Evolutionary conservation across 495 filamentous ascomycete genomes (phyloP).

Genomic region (Aspergillus campestris): DNA sequence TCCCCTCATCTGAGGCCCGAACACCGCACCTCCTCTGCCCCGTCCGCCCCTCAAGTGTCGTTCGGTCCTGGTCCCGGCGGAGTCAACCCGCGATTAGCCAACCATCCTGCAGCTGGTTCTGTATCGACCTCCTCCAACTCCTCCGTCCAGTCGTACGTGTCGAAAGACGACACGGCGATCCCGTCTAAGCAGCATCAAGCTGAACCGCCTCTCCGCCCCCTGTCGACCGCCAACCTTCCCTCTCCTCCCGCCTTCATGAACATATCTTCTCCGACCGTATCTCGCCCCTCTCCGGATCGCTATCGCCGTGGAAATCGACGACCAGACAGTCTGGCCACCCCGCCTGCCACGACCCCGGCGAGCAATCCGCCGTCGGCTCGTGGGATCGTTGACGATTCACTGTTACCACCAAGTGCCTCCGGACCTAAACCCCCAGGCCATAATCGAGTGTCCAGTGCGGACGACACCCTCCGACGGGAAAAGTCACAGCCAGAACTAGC

Average conservation of each 20-base stretch:
- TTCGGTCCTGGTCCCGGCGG: conserved; percentile 34
- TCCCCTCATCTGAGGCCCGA: conserved; percentile 57
- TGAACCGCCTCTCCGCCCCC: conserved; percentile 38
- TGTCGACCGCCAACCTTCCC: conserved; percentile 45
- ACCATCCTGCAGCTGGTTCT: conserved; percentile 55
- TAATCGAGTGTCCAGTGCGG: conserved; percentile 41
- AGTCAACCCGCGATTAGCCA: conserved; percentile 36
- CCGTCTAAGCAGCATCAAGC: conserved; percentile 30
- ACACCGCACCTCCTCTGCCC: conserved; percentile 57
- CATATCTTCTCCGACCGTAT: conserved; percentile 37
- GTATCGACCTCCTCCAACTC: conserved; percentile 47
- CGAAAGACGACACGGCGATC: conserved; percentile 42
- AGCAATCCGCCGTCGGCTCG: conserved; percentile 6
- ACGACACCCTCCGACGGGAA: conserved; percentile 41
- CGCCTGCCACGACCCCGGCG: conserved; percentile 34
- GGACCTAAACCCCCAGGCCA: conserved; percentile 14
- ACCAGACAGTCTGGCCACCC: conserved; percentile 33
- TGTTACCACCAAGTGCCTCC: conserved; percentile 3
- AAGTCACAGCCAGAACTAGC: conserved; percentile 49
- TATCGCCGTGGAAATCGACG: conserved; percentile 53
- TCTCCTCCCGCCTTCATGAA: conserved; percentile 34
- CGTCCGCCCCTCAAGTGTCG: conserved; percentile 43
- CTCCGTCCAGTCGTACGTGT: conserved; percentile 31
- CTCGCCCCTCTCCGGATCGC: conserved; percentile 58
- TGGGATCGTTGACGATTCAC: conserved; percentile 18